Conservation (phyloP, 2,329 filamentous ascomycete species). For the Paecilomyces formosus region DNA sequence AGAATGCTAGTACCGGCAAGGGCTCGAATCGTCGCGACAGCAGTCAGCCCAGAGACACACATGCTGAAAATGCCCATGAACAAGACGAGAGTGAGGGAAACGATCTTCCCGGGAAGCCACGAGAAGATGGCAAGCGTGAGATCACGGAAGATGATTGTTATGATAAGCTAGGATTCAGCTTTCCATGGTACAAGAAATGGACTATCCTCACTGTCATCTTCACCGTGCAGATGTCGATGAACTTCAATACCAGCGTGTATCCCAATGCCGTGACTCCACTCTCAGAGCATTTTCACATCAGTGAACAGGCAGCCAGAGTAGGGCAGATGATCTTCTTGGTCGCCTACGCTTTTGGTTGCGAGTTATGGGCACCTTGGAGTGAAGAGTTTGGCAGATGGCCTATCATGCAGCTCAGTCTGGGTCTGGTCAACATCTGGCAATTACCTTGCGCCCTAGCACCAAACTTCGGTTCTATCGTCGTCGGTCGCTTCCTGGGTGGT, state of each 20-base stretch:
- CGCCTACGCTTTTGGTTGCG: constrained; percentile 76
- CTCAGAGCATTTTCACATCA: constrained; percentile 59
- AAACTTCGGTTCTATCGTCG: constrained; percentile 64
- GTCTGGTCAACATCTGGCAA: constrained; percentile 72
- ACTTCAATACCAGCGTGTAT: constrained; percentile 70
- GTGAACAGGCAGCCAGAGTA: constrained; percentile 59
- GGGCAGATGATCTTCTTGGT: constrained; percentile 75
- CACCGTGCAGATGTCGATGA: constrained; percentile 68
- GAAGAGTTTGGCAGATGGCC: constrained; percentile 75
- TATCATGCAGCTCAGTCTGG: constrained; percentile 64
- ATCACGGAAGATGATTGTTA: constrained; percentile 56
- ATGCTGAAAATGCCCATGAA: background rate
- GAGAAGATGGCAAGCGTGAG: constrained; percentile 17
- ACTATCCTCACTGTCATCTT: constrained; percentile 66
- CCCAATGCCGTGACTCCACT: constrained; percentile 63
- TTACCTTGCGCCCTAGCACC: constrained; percentile 64
- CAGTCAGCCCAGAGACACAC: background rate
- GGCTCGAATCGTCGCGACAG: background rate
- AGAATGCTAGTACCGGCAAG: background rate
- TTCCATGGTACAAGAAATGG: constrained; percentile 60
- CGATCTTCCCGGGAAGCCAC: constrained; percentile 2
- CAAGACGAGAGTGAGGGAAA: background rate
- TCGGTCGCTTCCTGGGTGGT: constrained; percentile 63
- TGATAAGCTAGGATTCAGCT: constrained; percentile 57
- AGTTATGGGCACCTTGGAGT: constrained; percentile 81